phyloP scores from a whole-genome alignment of 2,329 filamentous ascomycete genomes.

The Sclerotinia glacialis region DNA sequence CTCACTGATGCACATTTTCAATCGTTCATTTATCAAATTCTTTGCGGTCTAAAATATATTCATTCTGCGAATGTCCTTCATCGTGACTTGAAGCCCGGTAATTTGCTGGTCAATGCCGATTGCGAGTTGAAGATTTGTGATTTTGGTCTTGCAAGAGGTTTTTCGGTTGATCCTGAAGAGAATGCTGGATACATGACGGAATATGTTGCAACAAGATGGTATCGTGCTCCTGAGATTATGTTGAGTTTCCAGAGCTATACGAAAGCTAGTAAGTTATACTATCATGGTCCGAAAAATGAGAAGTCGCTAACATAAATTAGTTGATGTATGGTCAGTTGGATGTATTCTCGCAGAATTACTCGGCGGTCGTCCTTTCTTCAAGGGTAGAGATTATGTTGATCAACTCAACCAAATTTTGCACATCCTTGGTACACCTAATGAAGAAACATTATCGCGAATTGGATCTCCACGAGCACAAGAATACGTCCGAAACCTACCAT shows the following conservation, averaged over 20 bases:
- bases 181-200: constrained; percentile 99
- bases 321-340: constrained; percentile 98
- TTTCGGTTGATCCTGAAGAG: constrained; percentile 95
- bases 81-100: constrained; percentile 94
- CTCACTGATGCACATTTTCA: constrained; percentile 99
- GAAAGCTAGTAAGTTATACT: constrained; percentile 84
- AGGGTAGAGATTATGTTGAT: constrained; percentile 97
- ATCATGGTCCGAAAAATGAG: constrained; percentile 7
- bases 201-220: constrained; percentile 98
- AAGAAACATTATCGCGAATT: constrained; percentile 90
- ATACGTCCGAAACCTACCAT: constrained; percentile 94
- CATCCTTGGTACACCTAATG: constrained; percentile 93
- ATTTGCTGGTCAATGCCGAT: constrained; percentile 95
- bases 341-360: constrained; percentile 96
- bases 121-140: constrained; percentile 99
- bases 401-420: constrained; percentile 99
- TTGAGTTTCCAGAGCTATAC: constrained; percentile 99
- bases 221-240: constrained; percentile 98
- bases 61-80: constrained; percentile 98
- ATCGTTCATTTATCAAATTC: constrained; percentile 99
- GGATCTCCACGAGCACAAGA: constrained; percentile 94
- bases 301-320: constrained; percentile 47
- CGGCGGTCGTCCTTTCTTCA: constrained; percentile 96
- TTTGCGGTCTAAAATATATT: constrained; percentile 98
- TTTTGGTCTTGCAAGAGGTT: constrained; percentile 93